Evolutionary conservation across 2,329 filamentous ascomycete genomes (phyloP), one percentile per base, ranked within the genome.

Genomic region (Emmonsiellopsis sp.): DNA sequence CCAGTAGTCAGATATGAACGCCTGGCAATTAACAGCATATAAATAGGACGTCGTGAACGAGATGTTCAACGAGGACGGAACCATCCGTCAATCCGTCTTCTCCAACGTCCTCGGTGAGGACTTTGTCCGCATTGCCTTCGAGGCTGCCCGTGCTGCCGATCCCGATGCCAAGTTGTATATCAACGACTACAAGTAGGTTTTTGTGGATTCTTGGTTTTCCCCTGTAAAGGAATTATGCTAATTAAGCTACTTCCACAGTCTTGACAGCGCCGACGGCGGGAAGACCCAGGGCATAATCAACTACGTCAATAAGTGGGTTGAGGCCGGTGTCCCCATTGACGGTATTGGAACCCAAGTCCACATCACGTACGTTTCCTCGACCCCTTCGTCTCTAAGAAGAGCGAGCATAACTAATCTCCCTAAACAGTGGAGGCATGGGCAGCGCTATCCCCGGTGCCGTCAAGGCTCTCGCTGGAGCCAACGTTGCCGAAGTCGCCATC

Each of bases 101-200:
- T 85, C 74, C 61, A 76, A 79, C 31, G 80, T 88, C 2, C 77
- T 88, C 4, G 85, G 85, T 44, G 84, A 87, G 70, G 78, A 79
- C 65, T 88, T 85, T 63, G 80, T 89, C 51, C 73, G 74, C 21
- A 84, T 86, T 61, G 85, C 85, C 39, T 89, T 88, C 71, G 75
- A 79, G 51, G 80, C 85, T 10, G 86, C 86, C 14, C 78, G 79
- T 50, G 74, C 75, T 7, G 84, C 83, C 11, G 86, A 88, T 65
- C 83, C 85, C 2, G 62, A 69, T 53, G 84, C 82, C 2, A 85
- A 84, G 69, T 75, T 89, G 39, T 90, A 87, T 73, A 86, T 88
- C 71, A 90, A 89, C 69, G 85, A 89, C 63, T 77, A 75, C 65
- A 77, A 76, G 66, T 71, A 55, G 61, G 64, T 47, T 31, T 5